A percentile compares a stretch with the other conserved stretches of the same genome.
Evolutionary conservation across 345 rosid species (phyloP).

Genomic region (Cardamine resedifolia): DNA sequence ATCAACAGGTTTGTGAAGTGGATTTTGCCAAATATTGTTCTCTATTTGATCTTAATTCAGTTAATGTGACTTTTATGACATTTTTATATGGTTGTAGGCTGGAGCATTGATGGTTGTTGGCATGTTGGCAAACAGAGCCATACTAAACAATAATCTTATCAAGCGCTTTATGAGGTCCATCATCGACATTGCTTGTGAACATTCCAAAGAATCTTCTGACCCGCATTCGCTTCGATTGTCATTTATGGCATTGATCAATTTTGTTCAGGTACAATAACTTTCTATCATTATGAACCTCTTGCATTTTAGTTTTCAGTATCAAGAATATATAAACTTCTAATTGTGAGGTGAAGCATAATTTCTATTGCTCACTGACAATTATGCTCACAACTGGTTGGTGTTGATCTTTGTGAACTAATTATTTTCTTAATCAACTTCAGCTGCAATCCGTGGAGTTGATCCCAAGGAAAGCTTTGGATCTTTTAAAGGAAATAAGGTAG

Average conservation of each 20-base stretch:
- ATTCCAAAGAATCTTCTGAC: constrained; percentile 63
- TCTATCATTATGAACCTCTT: constrained; percentile 4
- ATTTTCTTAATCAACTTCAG: constrained; percentile 46
- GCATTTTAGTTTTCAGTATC: neutral
- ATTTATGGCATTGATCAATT: constrained; percentile 66
- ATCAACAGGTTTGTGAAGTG: constrained; percentile 67
- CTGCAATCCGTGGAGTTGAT: constrained; percentile 57
- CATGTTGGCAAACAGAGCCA: constrained; percentile 66
- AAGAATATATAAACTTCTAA: neutral
- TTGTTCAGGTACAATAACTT: constrained; percentile 69
- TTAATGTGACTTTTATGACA: constrained; percentile 1
- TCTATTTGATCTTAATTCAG: neutral
- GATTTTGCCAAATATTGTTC: constrained; percentile 12
- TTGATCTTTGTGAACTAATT: constrained; percentile 25
- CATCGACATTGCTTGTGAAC: constrained; percentile 60
- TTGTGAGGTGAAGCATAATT: constrained; percentile 11
- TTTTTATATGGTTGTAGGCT: constrained; percentile 54
- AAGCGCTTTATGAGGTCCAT: constrained; percentile 71
- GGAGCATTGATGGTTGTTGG: constrained; percentile 87
- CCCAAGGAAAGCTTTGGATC: constrained; percentile 73
- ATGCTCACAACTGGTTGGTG: constrained; percentile 8
- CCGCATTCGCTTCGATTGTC: constrained; percentile 67
- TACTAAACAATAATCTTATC: constrained; percentile 64
- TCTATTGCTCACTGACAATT: constrained; percentile 1
- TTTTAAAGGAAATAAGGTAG: constrained; percentile 72